Evolutionary conservation across 495 filamentous ascomycete genomes (phyloP).

Genomic region (Penicillium riverlandense): DNA sequence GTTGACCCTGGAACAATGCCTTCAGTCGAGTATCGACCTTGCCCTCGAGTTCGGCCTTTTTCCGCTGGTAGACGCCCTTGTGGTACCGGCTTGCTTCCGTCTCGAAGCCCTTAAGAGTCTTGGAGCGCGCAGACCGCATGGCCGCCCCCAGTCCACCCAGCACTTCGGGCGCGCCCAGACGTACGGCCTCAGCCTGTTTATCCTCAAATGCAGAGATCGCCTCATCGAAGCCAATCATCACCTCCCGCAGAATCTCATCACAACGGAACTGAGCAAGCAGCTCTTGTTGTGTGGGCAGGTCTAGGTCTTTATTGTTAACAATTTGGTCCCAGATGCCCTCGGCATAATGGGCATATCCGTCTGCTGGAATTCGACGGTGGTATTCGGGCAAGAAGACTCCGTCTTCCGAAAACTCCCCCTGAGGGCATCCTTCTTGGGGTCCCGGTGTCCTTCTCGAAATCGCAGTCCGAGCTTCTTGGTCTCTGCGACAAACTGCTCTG

Average conservation of each 20-base stretch:
- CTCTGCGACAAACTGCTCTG: slow-evolving; percentile 81
- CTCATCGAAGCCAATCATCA: slow-evolving; percentile 75
- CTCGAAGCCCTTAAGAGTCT: slow-evolving; percentile 77
- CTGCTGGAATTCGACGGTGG: slow-evolving; percentile 89
- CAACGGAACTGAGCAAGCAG: slow-evolving; percentile 94
- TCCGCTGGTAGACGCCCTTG: slow-evolving; percentile 84
- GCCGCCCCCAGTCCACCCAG: slow-evolving; percentile 68
- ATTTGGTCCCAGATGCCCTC: slow-evolving; percentile 97
- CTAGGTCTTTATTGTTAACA: slow-evolving; percentile 95
- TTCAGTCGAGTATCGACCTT: slow-evolving; percentile 86
- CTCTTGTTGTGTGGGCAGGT: slow-evolving; percentile 95
- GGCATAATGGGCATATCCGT: slow-evolving; percentile 89
- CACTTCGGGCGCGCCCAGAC: slow-evolving; percentile 61
- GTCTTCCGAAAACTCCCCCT: slow-evolving; percentile 64
- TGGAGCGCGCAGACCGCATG: slow-evolving; percentile 65
- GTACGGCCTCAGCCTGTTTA: slow-evolving; percentile 64
- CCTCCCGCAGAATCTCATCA: slow-evolving; percentile 88
- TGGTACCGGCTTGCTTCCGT: slow-evolving; percentile 88
- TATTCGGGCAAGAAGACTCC: slow-evolving; percentile 90
- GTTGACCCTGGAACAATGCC: slow-evolving; percentile 76
- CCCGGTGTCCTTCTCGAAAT: slow-evolving; percentile 72
- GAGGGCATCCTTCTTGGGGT: slow-evolving; percentile 45
- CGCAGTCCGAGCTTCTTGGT: slow-evolving; percentile 70
- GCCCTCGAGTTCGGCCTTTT: slow-evolving; percentile 73
- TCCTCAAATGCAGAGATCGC: slow-evolving; percentile 80